These are phyloP conservation scores for Paraleonurus japonicus DNA, from an alignment of 257 asterid species.

Conservation along the genomic window DNA sequence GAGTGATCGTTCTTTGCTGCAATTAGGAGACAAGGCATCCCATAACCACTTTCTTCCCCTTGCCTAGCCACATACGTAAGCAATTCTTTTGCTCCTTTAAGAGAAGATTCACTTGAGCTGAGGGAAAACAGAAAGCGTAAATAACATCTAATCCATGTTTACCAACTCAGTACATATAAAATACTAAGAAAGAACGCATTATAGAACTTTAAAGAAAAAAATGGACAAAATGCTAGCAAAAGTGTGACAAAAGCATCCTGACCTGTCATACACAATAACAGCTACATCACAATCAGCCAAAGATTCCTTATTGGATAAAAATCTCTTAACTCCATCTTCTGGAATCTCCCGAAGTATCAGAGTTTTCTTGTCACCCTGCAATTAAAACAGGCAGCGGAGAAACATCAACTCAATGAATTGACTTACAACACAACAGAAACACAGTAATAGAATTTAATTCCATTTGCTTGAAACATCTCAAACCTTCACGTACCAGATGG, in stretches of 20 bases:
- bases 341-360: constrained; percentile 90
- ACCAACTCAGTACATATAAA: background rate
- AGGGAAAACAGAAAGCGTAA: background rate
- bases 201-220: background rate
- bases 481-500: constrained; percentile 42
- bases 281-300: constrained; percentile 88
- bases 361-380: constrained; percentile 77
- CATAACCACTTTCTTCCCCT: constrained; percentile 73
- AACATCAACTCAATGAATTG: constrained; percentile 2
- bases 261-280: constrained; percentile 91
- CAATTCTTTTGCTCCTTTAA: constrained; percentile 74
- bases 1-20: constrained; percentile 84
- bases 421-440: background rate
- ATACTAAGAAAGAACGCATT: no score
- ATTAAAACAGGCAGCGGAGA: constrained; percentile 13
- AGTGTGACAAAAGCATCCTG: constrained; percentile 26
- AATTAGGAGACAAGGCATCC: constrained; percentile 88
- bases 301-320: constrained; percentile 66
- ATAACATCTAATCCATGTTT: constrained; percentile 16
- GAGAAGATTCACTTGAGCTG: constrained; percentile 81
- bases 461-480: constrained; percentile 6
- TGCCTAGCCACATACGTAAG: constrained; percentile 66
- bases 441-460: constrained; percentile 12
- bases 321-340: constrained; percentile 66
- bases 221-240: constrained; percentile 2